Percentiles rank a stretch among this genome's conserved stretches.
These are phyloP conservation scores for Stagonosporopsis vannaccii DNA, from an alignment of 2,329 filamentous ascomycete species.

Conservation along the genomic window DNA sequence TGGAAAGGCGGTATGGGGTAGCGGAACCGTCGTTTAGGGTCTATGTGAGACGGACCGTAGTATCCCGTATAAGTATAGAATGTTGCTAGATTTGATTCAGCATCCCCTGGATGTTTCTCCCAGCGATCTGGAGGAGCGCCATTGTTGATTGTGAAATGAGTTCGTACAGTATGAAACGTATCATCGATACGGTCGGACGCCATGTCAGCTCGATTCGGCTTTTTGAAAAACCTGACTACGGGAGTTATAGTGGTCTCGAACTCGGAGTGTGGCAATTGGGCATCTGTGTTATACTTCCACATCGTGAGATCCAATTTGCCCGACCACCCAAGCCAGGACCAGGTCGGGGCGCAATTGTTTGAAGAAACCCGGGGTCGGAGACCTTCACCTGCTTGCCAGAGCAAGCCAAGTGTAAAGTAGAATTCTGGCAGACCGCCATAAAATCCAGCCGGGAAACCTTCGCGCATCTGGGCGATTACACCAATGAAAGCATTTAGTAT, in stretches of 20 bases:
- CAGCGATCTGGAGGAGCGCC: not conserved
- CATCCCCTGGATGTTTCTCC: not conserved
- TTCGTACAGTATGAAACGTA: not conserved
- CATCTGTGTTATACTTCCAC: not conserved
- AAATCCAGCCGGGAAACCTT: not conserved
- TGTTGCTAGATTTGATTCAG: not conserved
- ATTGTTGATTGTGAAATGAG: not conserved
- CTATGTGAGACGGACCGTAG: not conserved
- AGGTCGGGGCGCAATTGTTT: not conserved
- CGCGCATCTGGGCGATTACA: not conserved
- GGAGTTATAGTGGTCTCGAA: not conserved
- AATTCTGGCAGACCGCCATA: not conserved
- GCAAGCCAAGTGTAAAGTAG: not conserved
- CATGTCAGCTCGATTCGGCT: not conserved
- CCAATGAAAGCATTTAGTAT: not conserved
- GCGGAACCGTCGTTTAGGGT: not conserved
- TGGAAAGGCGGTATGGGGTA: not conserved
- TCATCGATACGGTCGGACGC: not conserved
- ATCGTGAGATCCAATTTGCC: not conserved
- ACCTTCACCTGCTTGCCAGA: not conserved
- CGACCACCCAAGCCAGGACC: conserved; percentile 1
- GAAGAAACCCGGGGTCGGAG: not conserved
- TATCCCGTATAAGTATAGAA: not conserved
- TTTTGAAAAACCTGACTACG: not conserved
- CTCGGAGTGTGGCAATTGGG: not conserved